These are phyloP conservation scores for Crithidia brevicula DNA, from an alignment of 208 protist genomes.

Conservation along the genomic window DNA sequence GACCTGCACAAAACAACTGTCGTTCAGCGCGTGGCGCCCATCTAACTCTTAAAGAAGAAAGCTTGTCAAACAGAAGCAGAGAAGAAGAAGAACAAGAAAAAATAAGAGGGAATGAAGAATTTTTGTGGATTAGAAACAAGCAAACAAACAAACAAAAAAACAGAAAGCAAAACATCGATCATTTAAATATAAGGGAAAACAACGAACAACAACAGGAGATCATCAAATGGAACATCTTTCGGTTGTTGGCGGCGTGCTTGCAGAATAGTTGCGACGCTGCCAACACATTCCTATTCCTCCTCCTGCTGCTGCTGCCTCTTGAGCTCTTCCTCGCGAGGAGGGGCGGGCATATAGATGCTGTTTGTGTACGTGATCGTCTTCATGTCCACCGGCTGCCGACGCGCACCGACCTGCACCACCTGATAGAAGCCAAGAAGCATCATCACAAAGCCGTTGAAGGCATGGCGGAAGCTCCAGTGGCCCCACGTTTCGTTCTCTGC, in stretches of 20 bases:
- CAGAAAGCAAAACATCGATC: too few relatives aligned
- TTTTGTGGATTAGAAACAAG: too few relatives aligned
- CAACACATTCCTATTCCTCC: too few relatives aligned
- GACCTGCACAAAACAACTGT: not conserved
- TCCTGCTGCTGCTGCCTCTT: not conserved
- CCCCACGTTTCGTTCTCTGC: conserved; percentile 32
- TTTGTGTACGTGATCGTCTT: conserved; percentile 14
- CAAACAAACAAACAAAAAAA: too few relatives aligned
- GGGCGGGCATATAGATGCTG: conserved; percentile 19
- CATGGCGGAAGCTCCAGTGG: conserved; percentile 28
- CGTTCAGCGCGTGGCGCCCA: not conserved
- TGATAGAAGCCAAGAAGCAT: conserved; percentile 19
- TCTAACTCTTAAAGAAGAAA: not conserved
- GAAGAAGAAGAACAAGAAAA: not conserved
- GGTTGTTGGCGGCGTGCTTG: not conserved
- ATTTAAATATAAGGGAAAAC: too few relatives aligned
- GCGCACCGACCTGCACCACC: conserved; percentile 8
- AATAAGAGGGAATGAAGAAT: too few relatives aligned
- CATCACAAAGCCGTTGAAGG: conserved; percentile 25
- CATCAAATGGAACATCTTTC: too few relatives aligned
- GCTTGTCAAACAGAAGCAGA: not conserved
- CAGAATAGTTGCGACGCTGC: too few relatives aligned
- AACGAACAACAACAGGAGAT: too few relatives aligned
- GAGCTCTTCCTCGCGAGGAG: conserved; percentile 14
- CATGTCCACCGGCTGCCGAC: conserved; percentile 15